Evolutionary conservation across 2,329 filamentous ascomycete species (phyloP), one percentile per base, ranked within the genome.

Genomic region (Penicillium sp.): DNA sequence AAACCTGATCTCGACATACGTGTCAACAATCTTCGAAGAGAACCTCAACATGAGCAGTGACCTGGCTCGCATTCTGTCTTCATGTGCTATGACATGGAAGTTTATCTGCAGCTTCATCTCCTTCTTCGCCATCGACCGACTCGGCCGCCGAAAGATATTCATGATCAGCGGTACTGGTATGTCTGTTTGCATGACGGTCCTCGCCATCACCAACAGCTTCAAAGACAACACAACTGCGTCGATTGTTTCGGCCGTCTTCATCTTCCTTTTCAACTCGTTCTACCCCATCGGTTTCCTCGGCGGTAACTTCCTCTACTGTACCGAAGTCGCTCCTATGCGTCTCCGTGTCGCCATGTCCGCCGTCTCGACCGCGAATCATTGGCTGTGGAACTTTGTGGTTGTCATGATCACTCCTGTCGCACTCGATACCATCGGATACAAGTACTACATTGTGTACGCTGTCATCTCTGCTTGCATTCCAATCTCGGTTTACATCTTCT

Each of bases 41-140:
- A 62, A 65, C 12, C 59, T 63, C 3, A n/a, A 61, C 19, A 63
- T 64, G 61, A n/a, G 16, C 19, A 63, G 60, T 17, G 61, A 63
- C 28, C 50, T 63, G 16, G 66, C 65, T 10, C 62, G 61, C 17
- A 65, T 79, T 35, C 71, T 82, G 10, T 74, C 78, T 5, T 78
- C 71, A 3, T 80, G 78, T 25, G 80, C 80, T 12, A 72, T 84
- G 46, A 84, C 82, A 10, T 84, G 79, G 77, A 84, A 84, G 66
- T 82, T 83, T 64, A 59, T 82, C 19, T 80, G 78, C 37, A 80
- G 77, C 16, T 78, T 81, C 66, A 67, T 81, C 31, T 75, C 78
- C 44, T 79, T 82, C 66, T 75, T 80, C 62, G 77, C 78, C 44
- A 80, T 82, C 57, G 80, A 82, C 58, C 75, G 78, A 10, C 75